phyloP scores from a whole-genome alignment of 2,329 filamentous ascomycete species.

The Clathrospora elynae region DNA sequence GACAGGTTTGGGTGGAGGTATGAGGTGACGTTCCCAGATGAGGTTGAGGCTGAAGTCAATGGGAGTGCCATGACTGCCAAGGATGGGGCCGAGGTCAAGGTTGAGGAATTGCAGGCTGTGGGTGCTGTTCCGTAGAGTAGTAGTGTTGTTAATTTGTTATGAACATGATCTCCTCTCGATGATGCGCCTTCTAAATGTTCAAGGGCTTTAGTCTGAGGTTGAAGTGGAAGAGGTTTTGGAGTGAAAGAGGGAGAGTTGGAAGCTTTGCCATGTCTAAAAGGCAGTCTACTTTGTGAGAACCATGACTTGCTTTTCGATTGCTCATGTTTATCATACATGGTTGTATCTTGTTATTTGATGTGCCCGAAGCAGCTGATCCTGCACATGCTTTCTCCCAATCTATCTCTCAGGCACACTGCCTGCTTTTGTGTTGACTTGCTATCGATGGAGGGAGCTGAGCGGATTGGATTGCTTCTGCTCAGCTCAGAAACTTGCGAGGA shows the following conservation, averaged over 20 bases:
- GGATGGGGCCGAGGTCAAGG: neutral
- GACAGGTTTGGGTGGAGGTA: conserved; percentile 2
- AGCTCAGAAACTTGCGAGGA: conserved; percentile 6
- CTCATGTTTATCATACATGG: neutral
- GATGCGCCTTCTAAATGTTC: neutral
- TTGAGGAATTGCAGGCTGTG: neutral
- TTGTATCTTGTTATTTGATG: neutral
- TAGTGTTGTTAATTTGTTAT: neutral
- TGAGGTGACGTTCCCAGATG: neutral
- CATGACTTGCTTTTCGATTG: neutral
- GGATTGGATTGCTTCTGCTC: conserved; percentile 2
- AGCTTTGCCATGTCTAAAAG: neutral
- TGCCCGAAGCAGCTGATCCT: neutral
- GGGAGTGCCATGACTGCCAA: neutral
- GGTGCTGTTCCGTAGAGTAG: neutral
- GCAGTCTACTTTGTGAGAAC: neutral
- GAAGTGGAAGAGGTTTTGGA: neutral
- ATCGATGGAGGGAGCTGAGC: neutral
- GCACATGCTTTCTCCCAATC: neutral
- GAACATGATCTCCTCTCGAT: neutral
- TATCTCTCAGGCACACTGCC: neutral
- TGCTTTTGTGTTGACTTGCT: neutral
- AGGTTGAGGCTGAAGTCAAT: neutral
- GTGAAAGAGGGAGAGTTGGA: neutral
- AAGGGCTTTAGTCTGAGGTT: neutral